Evolutionary conservation across 768 basidiomycete genomes (phyloP).

Genomic region (Clathrus columnatus): DNA sequence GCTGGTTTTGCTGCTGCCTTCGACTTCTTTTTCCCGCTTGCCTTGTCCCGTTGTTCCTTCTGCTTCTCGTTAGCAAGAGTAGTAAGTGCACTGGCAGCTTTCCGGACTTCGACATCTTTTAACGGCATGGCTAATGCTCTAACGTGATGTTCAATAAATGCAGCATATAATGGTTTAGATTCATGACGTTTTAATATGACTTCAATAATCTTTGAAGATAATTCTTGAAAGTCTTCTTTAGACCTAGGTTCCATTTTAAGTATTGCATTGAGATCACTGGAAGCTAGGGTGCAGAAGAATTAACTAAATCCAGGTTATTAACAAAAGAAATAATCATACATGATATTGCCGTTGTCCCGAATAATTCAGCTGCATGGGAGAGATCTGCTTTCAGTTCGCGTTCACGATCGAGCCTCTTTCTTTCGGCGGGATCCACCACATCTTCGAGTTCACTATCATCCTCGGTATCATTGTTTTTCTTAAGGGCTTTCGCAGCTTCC

Average conservation of each 20-base stretch:
- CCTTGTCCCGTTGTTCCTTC: constrained; percentile 78
- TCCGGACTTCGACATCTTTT: constrained; percentile 86
- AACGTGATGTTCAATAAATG: constrained; percentile 79
- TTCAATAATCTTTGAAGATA: constrained; percentile 70
- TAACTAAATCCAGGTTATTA: constrained; percentile 32
- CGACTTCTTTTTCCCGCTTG: constrained; percentile 84
- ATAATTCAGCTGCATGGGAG: constrained; percentile 69
- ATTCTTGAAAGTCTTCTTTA: constrained; percentile 75
- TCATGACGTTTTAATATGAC: constrained; percentile 71
- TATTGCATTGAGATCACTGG: constrained; percentile 58
- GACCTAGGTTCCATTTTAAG: constrained; percentile 76
- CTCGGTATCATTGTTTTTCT: constrained; percentile 28
- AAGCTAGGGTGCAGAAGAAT: constrained; percentile 29
- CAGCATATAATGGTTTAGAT: constrained; percentile 69
- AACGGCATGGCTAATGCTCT: constrained; percentile 68
- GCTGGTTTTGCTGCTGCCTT: constrained; percentile 64
- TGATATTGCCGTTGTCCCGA: constrained; percentile 56
- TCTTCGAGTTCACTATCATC: constrained; percentile 59
- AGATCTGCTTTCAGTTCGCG: constrained; percentile 82
- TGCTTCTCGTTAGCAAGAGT: constrained; percentile 94
- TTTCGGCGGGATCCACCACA: constrained; percentile 63
- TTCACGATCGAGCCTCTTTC: constrained; percentile 69
- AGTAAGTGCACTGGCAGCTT: constrained; percentile 75
- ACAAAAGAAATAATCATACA: constrained; percentile 16
- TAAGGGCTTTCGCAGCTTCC: constrained; percentile 62